phyloP scores from a whole-genome alignment of 2,329 filamentous ascomycete species.

The Lecanicillium sp. region DNA sequence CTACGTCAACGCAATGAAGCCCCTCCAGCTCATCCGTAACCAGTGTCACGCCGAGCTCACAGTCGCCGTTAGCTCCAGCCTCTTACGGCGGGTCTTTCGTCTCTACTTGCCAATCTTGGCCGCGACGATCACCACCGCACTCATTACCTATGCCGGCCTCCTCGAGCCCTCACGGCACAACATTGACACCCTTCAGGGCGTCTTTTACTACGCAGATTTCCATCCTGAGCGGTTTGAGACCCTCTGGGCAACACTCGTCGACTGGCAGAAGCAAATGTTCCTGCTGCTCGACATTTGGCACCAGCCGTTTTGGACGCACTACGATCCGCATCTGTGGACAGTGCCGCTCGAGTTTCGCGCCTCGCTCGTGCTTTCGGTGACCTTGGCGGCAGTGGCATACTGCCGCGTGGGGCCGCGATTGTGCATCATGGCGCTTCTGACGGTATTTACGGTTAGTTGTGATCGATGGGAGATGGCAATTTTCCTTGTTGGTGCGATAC shows the following conservation, averaged over 20 bases:
- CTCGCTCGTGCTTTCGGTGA: constrained; percentile 2
- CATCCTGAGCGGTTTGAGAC: not conserved
- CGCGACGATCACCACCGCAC: constrained; percentile 1
- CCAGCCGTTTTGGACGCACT: constrained; percentile 2
- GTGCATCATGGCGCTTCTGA: constrained; percentile 1
- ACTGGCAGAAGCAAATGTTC: not conserved
- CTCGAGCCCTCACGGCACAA: constrained; percentile 2
- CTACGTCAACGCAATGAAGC: constrained; percentile 3
- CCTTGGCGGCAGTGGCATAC: not conserved
- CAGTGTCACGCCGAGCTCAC: constrained; percentile 2
- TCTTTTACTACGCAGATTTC: constrained; percentile 4
- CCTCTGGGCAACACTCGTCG: not conserved
- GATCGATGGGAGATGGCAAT: constrained; percentile 6
- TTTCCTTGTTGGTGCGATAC: constrained; percentile 2
- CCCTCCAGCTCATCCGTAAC: not conserved
- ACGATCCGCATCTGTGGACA: constrained; percentile 8
- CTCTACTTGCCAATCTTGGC: constrained; percentile 2
- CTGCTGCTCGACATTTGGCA: constrained; percentile 1
- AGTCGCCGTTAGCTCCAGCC: constrained; percentile 1
- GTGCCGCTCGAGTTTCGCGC: constrained; percentile 6
- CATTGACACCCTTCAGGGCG: not conserved
- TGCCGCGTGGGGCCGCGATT: constrained; percentile 1
- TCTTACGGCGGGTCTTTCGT: constrained; percentile 1
- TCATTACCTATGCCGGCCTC: constrained; percentile 1
- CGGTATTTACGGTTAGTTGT: not conserved